Conservation (phyloP, 768 basidiomycete species). For the Lactarius akahatsu region DNA sequence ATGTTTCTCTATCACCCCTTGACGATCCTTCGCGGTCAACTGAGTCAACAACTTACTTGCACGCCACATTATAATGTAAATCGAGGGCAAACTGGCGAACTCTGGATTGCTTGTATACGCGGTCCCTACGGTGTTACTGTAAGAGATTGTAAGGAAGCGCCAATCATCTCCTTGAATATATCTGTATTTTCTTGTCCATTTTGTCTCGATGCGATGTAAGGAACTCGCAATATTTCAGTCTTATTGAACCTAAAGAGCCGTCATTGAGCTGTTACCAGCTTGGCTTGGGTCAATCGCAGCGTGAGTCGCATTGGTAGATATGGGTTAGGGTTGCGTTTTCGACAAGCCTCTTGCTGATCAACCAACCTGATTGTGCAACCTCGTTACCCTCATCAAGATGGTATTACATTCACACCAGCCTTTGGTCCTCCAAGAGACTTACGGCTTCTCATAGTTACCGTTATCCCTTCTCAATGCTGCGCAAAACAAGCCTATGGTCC, state of each 20-base stretch:
- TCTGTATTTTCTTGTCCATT: not conserved
- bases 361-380: not conserved
- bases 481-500: slow-evolving; percentile 98
- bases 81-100: not conserved
- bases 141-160: not conserved
- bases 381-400: slow-evolving; percentile 21
- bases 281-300: too few relatives aligned
- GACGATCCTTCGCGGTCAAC: not conserved
- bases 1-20: not conserved
- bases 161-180: not conserved
- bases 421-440: not conserved
- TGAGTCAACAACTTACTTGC: not conserved
- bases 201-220: not conserved
- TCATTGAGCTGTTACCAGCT: too few relatives aligned
- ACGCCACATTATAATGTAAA: not conserved
- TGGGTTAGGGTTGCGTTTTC: not conserved
- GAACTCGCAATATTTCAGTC: not conserved
- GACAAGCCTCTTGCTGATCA: too few relatives aligned
- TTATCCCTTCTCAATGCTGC: slow-evolving; percentile 95
- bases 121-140: not conserved
- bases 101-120: not conserved
- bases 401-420: slow-evolving; percentile 27
- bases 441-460: slow-evolving; percentile 63
- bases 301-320: not conserved
- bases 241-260: not conserved